phyloP scores from a whole-genome alignment of 306 rosid species.

The Parietaria judaica region DNA sequence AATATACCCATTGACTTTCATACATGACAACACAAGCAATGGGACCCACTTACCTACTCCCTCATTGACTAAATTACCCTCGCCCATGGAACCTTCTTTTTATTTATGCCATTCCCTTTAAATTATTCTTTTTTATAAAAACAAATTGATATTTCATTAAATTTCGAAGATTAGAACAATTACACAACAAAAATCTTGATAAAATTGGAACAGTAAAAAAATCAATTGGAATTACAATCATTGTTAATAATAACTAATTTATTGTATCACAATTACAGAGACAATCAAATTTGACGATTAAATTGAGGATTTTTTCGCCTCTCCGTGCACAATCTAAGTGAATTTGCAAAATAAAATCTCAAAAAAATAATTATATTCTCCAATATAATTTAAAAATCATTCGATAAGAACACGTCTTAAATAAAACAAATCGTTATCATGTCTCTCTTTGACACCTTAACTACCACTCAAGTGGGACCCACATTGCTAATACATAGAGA shows the following conservation, averaged over 20 bases:
- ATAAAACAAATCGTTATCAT: not conserved
- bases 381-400: not conserved
- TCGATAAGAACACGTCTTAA: constrained; percentile 7
- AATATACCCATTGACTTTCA: constrained; percentile 24
- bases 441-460: constrained; percentile 16
- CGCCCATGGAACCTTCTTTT: constrained; percentile 17
- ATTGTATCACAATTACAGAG: too few relatives aligned
- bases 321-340: constrained; percentile 16
- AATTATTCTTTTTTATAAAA: too few relatives aligned
- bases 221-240: too few relatives aligned
- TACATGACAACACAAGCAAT: not conserved
- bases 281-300: too few relatives aligned
- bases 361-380: not conserved
- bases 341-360: constrained; percentile 10
- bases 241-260: too few relatives aligned
- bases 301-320: too few relatives aligned
- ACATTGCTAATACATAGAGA: not conserved
- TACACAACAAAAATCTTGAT: too few relatives aligned
- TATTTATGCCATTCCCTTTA: not conserved
- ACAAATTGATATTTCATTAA: too few relatives aligned
- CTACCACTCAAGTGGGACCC: constrained; percentile 7
- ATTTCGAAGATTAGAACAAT: too few relatives aligned
- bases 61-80: constrained; percentile 18
- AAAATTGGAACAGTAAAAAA: too few relatives aligned
- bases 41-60: constrained; percentile 25